These are phyloP conservation scores for Helotiales sp. DNA, from an alignment of 2,329 filamentous ascomycete species.

Conservation along the genomic window DNA sequence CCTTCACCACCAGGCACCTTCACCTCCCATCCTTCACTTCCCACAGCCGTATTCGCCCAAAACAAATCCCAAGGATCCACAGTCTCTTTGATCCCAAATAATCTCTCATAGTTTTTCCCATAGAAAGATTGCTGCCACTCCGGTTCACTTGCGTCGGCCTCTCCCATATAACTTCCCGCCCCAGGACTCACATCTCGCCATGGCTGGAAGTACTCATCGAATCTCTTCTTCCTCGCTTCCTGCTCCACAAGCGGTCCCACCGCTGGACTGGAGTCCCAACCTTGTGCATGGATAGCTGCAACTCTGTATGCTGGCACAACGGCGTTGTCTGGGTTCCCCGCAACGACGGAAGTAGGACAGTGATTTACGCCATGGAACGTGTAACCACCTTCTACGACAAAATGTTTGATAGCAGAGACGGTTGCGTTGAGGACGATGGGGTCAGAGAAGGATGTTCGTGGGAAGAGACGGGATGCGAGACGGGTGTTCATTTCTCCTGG, in stretches of 20 bases:
- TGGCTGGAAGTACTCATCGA: conserved; percentile 13
- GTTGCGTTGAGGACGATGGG: conserved; percentile 24
- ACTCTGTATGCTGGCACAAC: conserved; percentile 21
- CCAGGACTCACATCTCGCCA: conserved; percentile 21
- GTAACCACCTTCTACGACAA: conserved; percentile 35
- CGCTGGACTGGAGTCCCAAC: not conserved
- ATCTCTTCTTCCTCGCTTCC: not conserved
- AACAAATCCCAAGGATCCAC: conserved; percentile 48
- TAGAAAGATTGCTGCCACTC: conserved; percentile 35
- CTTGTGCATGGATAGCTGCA: conserved; percentile 14
- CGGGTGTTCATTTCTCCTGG: conserved; percentile 25
- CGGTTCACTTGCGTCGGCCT: conserved; percentile 46
- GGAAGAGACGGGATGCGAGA: conserved; percentile 41
- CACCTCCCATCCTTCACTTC: conserved; percentile 35
- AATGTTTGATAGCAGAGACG: conserved; percentile 33
- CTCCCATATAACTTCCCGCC: conserved; percentile 48
- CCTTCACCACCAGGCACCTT: conserved; percentile 1
- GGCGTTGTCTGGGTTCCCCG: conserved; percentile 8
- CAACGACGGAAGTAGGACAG: conserved; percentile 5
- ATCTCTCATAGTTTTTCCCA: conserved; percentile 35
- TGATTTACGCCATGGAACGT: conserved; percentile 32
- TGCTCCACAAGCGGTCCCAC: not conserved
- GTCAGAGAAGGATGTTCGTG: conserved; percentile 39
- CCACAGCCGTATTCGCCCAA: conserved; percentile 18
- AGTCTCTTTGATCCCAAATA: conserved; percentile 47